A percentile compares a stretch with the other conserved stretches of the same genome.
Conservation (phyloP, 495 filamentous ascomycete genomes). For the Penicillium mononematosum region DNA sequence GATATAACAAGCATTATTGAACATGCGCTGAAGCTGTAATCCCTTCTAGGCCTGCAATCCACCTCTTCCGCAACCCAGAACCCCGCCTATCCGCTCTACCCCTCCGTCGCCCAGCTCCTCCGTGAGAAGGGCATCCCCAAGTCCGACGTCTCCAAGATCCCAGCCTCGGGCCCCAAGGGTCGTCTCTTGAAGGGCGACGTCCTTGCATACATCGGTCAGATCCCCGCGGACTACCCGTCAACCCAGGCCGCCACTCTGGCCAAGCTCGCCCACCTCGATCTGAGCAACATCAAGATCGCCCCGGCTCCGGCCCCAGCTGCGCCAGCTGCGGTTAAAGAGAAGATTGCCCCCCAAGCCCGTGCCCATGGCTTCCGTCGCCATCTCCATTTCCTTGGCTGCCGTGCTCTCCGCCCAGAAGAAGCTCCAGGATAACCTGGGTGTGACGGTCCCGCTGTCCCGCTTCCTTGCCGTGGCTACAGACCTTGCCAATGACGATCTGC, state of each 20-base stretch:
- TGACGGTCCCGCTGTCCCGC: conserved; percentile 78
- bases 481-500: conserved; percentile 82
- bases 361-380: conserved; percentile 45
- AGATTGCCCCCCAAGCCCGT: conserved; percentile 35
- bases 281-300: conserved; percentile 90
- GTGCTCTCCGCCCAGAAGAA: conserved; percentile 78
- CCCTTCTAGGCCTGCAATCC: conserved; percentile 34
- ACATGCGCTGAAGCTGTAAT: conserved; percentile 1
- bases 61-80: conserved; percentile 54
- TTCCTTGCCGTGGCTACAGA: conserved; percentile 83
- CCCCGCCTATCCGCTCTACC: conserved; percentile 77
- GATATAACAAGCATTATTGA: not conserved
- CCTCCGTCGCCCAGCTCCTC: conserved; percentile 79
- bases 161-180: conserved; percentile 81
- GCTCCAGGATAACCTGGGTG: conserved; percentile 68
- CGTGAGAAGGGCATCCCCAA: conserved; percentile 70
- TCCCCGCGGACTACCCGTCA: conserved; percentile 66
- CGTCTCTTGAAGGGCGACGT: conserved; percentile 95
- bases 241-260: conserved; percentile 65
- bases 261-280: conserved; percentile 79
- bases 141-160: conserved; percentile 74
- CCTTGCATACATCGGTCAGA: conserved; percentile 79
- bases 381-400: conserved; percentile 73
- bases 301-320: conserved; percentile 51
- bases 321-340: conserved; percentile 39